Percentiles rank a stretch among this genome's conserved stretches.
Evolutionary conservation across 2,329 filamentous ascomycete species (phyloP).

Genomic region (Leptosphaerulina australis): DNA sequence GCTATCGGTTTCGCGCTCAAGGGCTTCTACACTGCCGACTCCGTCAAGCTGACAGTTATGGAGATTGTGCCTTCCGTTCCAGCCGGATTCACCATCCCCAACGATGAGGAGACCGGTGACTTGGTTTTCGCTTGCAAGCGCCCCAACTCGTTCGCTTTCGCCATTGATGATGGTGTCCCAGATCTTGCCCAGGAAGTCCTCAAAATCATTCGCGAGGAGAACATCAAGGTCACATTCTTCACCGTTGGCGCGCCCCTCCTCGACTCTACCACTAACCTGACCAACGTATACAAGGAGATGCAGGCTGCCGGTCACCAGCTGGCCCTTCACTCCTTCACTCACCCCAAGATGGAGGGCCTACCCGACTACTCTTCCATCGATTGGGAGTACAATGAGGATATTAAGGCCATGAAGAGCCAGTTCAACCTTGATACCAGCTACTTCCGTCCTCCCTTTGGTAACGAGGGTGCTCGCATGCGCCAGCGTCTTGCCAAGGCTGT

Average conservation of each 20-base stretch:
- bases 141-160: slow-evolving; percentile 73
- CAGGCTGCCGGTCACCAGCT: slow-evolving; percentile 68
- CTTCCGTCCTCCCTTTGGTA: slow-evolving; percentile 73
- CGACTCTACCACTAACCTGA: slow-evolving; percentile 65
- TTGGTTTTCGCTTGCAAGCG: slow-evolving; percentile 69
- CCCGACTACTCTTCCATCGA: slow-evolving; percentile 61
- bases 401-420: slow-evolving; percentile 54
- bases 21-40: slow-evolving; percentile 64
- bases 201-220: slow-evolving; percentile 64
- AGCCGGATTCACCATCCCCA: slow-evolving; percentile 57
- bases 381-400: slow-evolving; percentile 66
- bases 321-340: slow-evolving; percentile 70
- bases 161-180: slow-evolving; percentile 72
- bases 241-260: slow-evolving; percentile 68
- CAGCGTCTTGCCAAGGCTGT: slow-evolving; percentile 62
- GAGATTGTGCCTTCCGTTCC: slow-evolving; percentile 66
- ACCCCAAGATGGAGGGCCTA: slow-evolving; percentile 69
- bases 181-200: slow-evolving; percentile 65
- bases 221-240: slow-evolving; percentile 73
- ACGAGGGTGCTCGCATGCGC: slow-evolving; percentile 69
- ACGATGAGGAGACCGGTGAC: slow-evolving; percentile 66
- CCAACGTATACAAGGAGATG: slow-evolving; percentile 69
- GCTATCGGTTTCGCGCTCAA: slow-evolving; percentile 66
- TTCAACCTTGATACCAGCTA: slow-evolving; percentile 54
- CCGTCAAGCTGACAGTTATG: slow-evolving; percentile 61